Base-by-base conservation (phyloP, 2,329 filamentous ascomycete genomes). In the Fusarium sp. region DNA sequence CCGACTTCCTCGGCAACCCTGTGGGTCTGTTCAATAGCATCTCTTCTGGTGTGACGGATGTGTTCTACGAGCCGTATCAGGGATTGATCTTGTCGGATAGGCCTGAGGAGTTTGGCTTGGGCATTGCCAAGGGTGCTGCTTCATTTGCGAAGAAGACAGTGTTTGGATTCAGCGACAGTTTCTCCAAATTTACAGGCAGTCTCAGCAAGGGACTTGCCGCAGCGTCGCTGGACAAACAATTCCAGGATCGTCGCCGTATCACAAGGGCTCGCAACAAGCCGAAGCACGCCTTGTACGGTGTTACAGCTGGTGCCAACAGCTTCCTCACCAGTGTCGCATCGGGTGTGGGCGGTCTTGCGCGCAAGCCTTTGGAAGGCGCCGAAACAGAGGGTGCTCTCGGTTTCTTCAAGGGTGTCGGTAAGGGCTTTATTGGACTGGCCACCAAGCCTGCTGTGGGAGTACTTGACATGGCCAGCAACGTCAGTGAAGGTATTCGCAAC, bases 1-100 rank as follows among this genome's bases (percentile, higher is more conserved):
- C 96, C 8, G 96, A 99, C 80, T 98, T 99, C 87, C 85, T 99
- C 8, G 96, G 96, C 40, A 99, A 99, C 75, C 96, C 96, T 0
- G 97, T 99, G 18, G 96, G 96, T 46, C 85, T 99, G 45, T 99
- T 99, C 89, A 98, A 97, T 84, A 99, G 95, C 78, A 92, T 99
- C 80, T 97, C 94, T 75, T 99, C 96, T 47, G 96, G 97, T 74
- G 93, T 99, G 56, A 94, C 93, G 22, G 96, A 98, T 79, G 97
- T 99, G 78, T 99, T 99, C 84, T 99, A 99, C 84, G 97, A 99
- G 79, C 96, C 96, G 40, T 99, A 99, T 82, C 96, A 99, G 83
- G 93, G 97, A 24, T 88, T 99, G 51, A 97, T 99, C 79, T 93
- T 97, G 86, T 97, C 94, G 1, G 96, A 99, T 79, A 90, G 93